These are phyloP conservation scores for Diaporthe sp. DNA, from an alignment of 2,329 filamentous ascomycete genomes.

Conservation along the genomic window DNA sequence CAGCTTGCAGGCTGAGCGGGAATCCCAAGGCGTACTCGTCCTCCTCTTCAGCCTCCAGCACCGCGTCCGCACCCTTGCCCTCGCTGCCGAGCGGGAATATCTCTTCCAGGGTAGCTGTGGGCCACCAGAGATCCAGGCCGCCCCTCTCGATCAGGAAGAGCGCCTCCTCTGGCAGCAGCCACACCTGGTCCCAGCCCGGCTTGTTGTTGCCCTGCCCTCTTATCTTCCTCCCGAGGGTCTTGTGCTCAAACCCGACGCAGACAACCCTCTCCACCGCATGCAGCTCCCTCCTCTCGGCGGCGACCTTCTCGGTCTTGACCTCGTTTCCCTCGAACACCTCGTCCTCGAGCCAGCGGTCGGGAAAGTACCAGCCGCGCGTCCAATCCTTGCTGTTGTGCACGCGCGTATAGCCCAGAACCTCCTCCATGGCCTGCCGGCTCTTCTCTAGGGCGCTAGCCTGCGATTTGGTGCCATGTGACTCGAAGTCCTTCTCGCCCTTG, in stretches of 20 bases:
- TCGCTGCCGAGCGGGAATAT: constrained; percentile 56
- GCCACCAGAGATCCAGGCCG: constrained; percentile 90
- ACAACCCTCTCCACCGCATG: constrained; percentile 68
- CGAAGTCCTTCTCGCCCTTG: constrained; percentile 97
- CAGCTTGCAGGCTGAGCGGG: constrained; percentile 92
- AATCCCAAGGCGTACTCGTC: constrained; percentile 74
- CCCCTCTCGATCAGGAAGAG: constrained; percentile 91
- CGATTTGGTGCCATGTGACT: constrained; percentile 87
- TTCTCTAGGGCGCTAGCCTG: constrained; percentile 85
- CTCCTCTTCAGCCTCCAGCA: constrained; percentile 48
- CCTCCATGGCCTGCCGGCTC: constrained; percentile 89
- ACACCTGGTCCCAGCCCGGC: constrained; percentile 74
- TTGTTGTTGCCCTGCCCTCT: constrained; percentile 67
- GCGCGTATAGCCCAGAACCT: constrained; percentile 83
- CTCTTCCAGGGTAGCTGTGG: constrained; percentile 65
- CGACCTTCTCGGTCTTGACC: constrained; percentile 52
- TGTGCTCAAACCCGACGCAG: constrained; percentile 77
- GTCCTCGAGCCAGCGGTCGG: constrained; percentile 64
- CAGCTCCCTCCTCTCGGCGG: constrained; percentile 44
- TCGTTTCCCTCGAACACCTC: constrained; percentile 45
- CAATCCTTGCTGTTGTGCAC: constrained; percentile 76
- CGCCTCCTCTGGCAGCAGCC: constrained; percentile 93
- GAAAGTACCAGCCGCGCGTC: constrained; percentile 81
- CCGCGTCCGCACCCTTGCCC: constrained; percentile 44
- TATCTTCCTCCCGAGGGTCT: constrained; percentile 79